phyloP scores from a whole-genome alignment of 306 rosid genomes.

The Acacia melanoxylon region DNA sequence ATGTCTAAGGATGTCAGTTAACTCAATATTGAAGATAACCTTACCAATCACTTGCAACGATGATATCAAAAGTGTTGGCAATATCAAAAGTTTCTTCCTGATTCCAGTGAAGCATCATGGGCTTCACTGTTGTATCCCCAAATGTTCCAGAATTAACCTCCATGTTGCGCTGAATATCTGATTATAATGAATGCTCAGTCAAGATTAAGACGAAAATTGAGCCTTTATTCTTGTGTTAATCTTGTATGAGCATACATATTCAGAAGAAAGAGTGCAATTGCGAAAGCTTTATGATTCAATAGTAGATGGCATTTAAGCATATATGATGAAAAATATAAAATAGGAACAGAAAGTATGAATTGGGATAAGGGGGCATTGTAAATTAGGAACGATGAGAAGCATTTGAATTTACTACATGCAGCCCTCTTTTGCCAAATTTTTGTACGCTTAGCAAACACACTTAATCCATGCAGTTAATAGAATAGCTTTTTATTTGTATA shows the following conservation, averaged over 20 bases:
- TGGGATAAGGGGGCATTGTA: background rate
- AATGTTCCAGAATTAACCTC: constrained; percentile 70
- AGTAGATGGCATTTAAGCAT: background rate
- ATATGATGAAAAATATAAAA: background rate
- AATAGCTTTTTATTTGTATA: constrained; percentile 9
- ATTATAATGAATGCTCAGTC: constrained; percentile 38
- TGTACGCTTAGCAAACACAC: background rate
- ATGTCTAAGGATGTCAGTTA: background rate
- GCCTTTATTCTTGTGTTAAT: background rate
- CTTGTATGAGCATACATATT: background rate
- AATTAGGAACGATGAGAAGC: background rate
- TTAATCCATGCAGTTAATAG: background rate
- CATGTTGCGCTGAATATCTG: constrained; percentile 83
- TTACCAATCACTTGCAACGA: constrained; percentile 64
- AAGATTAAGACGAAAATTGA: background rate
- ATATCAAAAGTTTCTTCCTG: constrained; percentile 53
- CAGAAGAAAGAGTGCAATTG: background rate
- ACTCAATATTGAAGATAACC: constrained; percentile 18
- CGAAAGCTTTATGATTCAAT: background rate
- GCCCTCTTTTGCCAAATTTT: background rate
- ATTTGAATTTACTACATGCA: background rate
- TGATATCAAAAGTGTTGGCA: constrained; percentile 58
- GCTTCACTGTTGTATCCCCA: constrained; percentile 71
- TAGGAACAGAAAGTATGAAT: background rate
- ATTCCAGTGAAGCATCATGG: constrained; percentile 87